A percentile compares a stretch with the other conserved stretches of the same genome.
phyloP scores from a whole-genome alignment of 148 eudicot species.

The Suaeda aralocaspica region DNA sequence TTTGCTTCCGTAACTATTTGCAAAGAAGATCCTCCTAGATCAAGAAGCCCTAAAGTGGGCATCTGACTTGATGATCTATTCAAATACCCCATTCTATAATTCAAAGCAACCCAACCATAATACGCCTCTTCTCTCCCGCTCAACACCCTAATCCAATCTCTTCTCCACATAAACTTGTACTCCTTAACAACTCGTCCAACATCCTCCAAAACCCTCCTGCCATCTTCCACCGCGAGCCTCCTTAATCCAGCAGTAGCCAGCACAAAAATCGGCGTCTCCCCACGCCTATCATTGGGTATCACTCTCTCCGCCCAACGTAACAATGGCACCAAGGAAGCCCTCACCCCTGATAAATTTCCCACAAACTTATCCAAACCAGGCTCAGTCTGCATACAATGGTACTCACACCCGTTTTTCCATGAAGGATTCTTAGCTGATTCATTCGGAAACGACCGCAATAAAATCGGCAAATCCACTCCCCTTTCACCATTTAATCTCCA shows the following conservation, averaged over 20 bases:
- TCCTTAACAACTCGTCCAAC: constrained; percentile 49
- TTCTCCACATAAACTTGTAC: constrained; percentile 43
- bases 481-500: constrained; percentile 32
- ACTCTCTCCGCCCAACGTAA: constrained; percentile 54
- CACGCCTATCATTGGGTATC: constrained; percentile 48
- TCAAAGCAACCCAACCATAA: constrained; percentile 83
- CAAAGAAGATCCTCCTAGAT: constrained; percentile 89
- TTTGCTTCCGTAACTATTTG: constrained; percentile 58
- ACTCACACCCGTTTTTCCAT: constrained; percentile 43
- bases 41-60: constrained; percentile 68
- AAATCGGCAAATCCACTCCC: constrained; percentile 39
- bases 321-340: constrained; percentile 62
- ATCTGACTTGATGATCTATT: constrained; percentile 29
- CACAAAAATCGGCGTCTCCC: constrained; percentile 52
- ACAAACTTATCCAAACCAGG: constrained; percentile 79
- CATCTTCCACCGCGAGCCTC: constrained; percentile 39
- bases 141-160: constrained; percentile 66
- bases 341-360: constrained; percentile 53
- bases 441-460: constrained; percentile 54
- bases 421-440: constrained; percentile 24
- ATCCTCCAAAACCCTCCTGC: constrained; percentile 47
- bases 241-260: constrained; percentile 83
- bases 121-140: constrained; percentile 87
- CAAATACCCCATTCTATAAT: constrained; percentile 59
- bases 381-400: constrained; percentile 77